Evolutionary conservation across 2,329 filamentous ascomycete species (phyloP).

Genomic region (Scedosporium aurantiacum): DNA sequence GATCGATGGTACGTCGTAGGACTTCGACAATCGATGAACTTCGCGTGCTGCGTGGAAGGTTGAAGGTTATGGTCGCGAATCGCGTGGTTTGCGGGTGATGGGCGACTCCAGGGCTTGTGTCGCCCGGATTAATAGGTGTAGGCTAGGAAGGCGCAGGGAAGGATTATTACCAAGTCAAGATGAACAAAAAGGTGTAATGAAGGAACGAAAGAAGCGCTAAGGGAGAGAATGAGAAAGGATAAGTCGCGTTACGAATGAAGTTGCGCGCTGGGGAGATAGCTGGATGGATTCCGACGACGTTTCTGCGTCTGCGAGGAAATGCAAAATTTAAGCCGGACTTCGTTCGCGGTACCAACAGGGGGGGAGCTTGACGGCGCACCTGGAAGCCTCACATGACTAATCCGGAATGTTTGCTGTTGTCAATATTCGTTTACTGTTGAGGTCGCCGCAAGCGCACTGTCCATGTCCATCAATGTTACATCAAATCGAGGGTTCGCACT

Average conservation of each 20-base stretch:
- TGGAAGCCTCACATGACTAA: background rate
- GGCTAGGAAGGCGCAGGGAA: background rate
- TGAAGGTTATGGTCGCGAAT: background rate
- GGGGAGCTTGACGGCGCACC: background rate
- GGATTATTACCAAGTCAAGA: background rate
- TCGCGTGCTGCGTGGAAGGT: background rate
- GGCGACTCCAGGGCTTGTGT: background rate
- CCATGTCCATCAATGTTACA: too few species aligned
- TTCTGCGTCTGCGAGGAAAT: conserved; percentile 3
- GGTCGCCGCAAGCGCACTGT: too few species aligned
- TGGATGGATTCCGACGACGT: background rate
- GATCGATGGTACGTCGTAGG: background rate
- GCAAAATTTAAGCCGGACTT: conserved; percentile 7
- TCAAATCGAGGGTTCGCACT: too few species aligned
- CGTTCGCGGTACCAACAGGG: background rate
- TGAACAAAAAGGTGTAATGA: background rate
- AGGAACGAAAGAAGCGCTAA: conserved; percentile 4
- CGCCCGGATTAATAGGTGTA: background rate
- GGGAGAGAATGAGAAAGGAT: background rate
- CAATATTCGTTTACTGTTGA: too few species aligned
- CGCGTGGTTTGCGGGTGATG: background rate
- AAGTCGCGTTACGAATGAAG: background rate
- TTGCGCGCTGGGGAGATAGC: conserved; percentile 2
- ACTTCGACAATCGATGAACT: background rate
- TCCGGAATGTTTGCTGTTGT: background rate